Evolutionary conservation across 140 eudicot species (phyloP).

Genomic region (Senecio squalidus): DNA sequence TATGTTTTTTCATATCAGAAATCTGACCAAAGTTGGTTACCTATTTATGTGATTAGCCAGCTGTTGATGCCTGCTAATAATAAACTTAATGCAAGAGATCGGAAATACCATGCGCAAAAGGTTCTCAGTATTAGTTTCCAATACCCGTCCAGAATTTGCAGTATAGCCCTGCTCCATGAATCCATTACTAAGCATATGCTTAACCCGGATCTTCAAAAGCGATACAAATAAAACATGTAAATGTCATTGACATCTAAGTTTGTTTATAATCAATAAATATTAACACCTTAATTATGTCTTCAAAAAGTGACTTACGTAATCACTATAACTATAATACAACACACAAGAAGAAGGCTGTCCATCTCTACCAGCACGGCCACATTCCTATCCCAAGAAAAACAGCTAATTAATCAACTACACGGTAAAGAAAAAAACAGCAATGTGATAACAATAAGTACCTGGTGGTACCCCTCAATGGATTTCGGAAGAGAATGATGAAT

Average conservation of each 20-base stretch:
- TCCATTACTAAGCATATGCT: conserved; percentile 92
- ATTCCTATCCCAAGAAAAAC: conserved; percentile 49
- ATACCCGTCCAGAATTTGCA: conserved; percentile 54
- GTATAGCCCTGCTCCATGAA: conserved; percentile 53
- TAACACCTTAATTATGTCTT: neutral
- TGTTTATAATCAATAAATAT: conserved; percentile 1
- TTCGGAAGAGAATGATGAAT: conserved; percentile 97
- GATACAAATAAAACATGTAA: neutral
- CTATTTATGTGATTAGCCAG: neutral
- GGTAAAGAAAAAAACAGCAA: neutral
- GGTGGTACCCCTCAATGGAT: conserved; percentile 98
- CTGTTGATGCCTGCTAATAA: neutral
- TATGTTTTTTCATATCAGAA: neutral
- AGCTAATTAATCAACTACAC: neutral
- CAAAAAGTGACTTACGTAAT: conserved; percentile 69
- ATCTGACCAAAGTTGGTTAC: neutral
- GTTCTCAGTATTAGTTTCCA: conserved; percentile 83
- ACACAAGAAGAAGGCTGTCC: conserved; percentile 83
- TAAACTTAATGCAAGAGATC: neutral
- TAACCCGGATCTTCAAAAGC: conserved; percentile 71
- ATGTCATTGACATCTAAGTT: neutral
- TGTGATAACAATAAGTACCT: conserved; percentile 40
- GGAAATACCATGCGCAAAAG: conserved; percentile 67
- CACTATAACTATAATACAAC: conserved; percentile 78
- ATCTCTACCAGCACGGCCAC: conserved; percentile 99